These are phyloP conservation scores for Termitomyces sp. DNA, from an alignment of 768 basidiomycete species.

Conservation along the genomic window DNA sequence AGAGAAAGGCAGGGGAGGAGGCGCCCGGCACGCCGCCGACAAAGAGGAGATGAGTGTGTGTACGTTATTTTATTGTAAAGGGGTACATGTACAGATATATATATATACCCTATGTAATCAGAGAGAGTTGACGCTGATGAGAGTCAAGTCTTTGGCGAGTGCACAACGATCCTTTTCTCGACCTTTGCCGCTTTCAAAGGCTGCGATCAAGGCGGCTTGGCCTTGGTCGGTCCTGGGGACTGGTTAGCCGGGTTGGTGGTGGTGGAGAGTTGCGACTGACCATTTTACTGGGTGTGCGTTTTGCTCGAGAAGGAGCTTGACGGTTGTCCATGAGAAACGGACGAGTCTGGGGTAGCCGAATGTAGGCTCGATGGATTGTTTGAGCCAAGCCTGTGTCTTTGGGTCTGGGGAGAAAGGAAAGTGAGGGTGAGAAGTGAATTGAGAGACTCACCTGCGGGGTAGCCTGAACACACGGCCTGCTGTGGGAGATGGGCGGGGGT, in stretches of 20 bases:
- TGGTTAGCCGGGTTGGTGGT: neutral
- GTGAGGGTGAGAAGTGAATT: neutral
- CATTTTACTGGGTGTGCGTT: conserved; percentile 77
- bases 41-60: conserved; percentile 41
- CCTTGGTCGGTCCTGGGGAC: conserved; percentile 75
- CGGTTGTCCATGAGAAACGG: conserved; percentile 94
- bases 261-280: conserved; percentile 33
- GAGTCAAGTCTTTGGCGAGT: conserved; percentile 68
- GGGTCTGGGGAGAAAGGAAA: conserved; percentile 56
- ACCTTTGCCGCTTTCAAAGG: conserved; percentile 66
- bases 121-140: conserved; percentile 64
- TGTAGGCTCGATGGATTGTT: conserved; percentile 68
- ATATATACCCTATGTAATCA: conserved; percentile 26
- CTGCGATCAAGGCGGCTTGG: conserved; percentile 68
- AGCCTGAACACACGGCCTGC: conserved; percentile 68
- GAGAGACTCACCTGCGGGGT: conserved; percentile 69
- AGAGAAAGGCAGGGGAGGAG: conserved; percentile 77
- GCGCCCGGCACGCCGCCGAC: conserved; percentile 59
- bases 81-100: neutral
- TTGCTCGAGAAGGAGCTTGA: conserved; percentile 81
- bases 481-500: conserved; percentile 23
- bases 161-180: conserved; percentile 71
- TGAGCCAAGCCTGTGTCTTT: conserved; percentile 86
- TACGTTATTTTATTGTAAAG: conserved; percentile 1
- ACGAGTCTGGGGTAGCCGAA: conserved; percentile 91